Base-by-base conservation (phyloP, 306 rosid genomes). In the Elaeagnus macrophylla region DNA sequence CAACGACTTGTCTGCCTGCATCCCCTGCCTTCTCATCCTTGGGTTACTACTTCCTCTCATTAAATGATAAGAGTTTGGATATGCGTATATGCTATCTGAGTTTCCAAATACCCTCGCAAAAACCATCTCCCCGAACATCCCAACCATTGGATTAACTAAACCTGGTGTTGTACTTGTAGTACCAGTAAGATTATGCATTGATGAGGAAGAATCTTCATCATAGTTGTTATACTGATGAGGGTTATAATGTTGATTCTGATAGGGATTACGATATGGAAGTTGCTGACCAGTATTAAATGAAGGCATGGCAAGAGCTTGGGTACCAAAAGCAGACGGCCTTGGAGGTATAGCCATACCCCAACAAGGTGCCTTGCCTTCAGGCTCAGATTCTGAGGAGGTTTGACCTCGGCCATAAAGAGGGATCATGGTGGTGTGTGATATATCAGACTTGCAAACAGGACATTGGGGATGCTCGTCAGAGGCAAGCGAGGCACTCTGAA, bases 361-460 rank as follows among this genome's bases (percentile, higher is more conserved):
- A 48, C 18, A 18, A 14, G 66, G 43, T 16, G 83, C 51, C 66
- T 75, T 73, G 10, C 57, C 71, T 53, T 73, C 80, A 0, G 10
- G 50, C 53, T 57, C 69, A 10, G 58, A 11, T 53, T 73, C 80
- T 12, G 72, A 42, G 3, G 69, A 39, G 41, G 70, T 11, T 46
- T 76, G 78, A 61, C 95, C 91, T 6, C 94, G 80, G 51, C 89
- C 95, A 13, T 84, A 93, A 8, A 93, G 75, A 8, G 99, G 99
- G 18, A 88, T 80, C 95, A 93, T 74, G 56, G 95, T 64, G 43
- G 74, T 72, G 64, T 81, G 85, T 39, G 94, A 84, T 69, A 87
- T 84, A 51, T 77, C 76, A 42, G 86, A 87, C 72, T 88, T 87
- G 75, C 99, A 93, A 55, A 93, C 96, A 10, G 99, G 96, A 73